phyloP scores from a whole-genome alignment of 495 filamentous ascomycete genomes.

The Neurospora discreta region DNA sequence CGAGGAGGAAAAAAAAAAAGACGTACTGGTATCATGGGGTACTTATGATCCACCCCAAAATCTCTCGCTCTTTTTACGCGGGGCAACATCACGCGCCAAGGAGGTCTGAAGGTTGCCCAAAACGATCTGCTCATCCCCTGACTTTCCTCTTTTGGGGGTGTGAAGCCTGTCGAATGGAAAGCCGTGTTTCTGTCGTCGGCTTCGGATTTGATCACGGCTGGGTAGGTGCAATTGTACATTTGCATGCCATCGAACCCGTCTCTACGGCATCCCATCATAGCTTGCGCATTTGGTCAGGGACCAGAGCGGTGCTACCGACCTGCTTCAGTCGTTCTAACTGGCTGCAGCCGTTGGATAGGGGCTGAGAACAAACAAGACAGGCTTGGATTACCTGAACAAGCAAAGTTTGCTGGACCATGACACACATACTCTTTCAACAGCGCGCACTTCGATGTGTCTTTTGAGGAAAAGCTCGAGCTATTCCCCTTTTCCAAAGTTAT shows the following conservation, averaged over 20 bases:
- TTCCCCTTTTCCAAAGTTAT: neutral
- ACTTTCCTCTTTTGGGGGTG: neutral
- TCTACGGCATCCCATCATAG: neutral
- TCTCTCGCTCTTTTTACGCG: neutral
- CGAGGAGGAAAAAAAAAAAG: neutral
- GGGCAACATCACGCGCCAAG: neutral
- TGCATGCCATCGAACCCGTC: neutral
- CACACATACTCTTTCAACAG: neutral
- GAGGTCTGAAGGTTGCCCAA: neutral
- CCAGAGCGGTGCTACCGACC: neutral
- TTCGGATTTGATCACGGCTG: neutral
- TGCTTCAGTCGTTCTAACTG: neutral
- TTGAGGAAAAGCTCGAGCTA: neutral
- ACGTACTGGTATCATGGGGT: neutral
- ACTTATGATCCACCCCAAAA: neutral
- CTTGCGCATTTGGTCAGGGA: neutral
- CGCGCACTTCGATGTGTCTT: neutral
- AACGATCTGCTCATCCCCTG: neutral
- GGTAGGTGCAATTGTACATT: neutral
- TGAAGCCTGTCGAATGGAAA: neutral
- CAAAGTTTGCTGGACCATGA: neutral
- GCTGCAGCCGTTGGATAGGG: neutral
- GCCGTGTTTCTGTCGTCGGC: neutral
- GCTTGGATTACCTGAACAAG: neutral
- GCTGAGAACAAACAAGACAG: neutral